Evolutionary conservation across 306 rosid species (phyloP), one percentile per base, ranked within the genome.

Genomic region (Citrullus colocynthis): DNA sequence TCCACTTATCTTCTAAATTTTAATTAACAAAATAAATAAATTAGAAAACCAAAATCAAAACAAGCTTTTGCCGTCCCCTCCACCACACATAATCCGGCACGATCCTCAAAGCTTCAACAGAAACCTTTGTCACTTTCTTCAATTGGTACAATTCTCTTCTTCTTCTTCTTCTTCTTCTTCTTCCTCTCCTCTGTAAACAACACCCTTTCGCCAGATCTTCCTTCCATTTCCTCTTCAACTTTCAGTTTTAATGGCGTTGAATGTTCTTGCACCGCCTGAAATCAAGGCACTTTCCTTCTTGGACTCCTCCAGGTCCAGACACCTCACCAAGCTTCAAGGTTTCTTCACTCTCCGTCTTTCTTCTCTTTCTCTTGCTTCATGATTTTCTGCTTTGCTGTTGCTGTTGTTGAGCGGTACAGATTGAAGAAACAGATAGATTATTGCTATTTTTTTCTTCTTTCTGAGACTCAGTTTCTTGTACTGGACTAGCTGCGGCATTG

Each of bases 181-280:
- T 70, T 44, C 37, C 4, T 15, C 56, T 42, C 51, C 18, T 7
- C 8, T 15, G 60, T 15, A 51, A 0, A 3, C 45, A 18, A 52
- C 6, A 74, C 45, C 78, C 52, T 14, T 21, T 7, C 2, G 10
- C 34, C 48, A 18, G 54, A 42, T 34, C 71, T 62, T 77, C 41
- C 15, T 76, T 76, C 79, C 41, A 37, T 21, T 76, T 76, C 62
- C 2, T 42, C 34, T 44, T 64, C 28, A 18, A 45, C 56, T 70
- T 69, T 39, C 78, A 10, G 41, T 56, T 65, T 44, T 41, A 39
- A 91, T 96, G 99, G 93, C 99, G 83, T 78, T 91, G 78, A 92
- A 92, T 81, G 60, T 92, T 57, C 48, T 85, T 44, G 84, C 93
- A 63, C 92, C 96, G 44, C 80, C 96, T 87, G 98, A 96, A 83